Percentiles rank a stretch among this genome's conserved stretches.
Conservation (phyloP, 1,139 yeast genomes). For the Suhomyces bribrorum region DNA sequence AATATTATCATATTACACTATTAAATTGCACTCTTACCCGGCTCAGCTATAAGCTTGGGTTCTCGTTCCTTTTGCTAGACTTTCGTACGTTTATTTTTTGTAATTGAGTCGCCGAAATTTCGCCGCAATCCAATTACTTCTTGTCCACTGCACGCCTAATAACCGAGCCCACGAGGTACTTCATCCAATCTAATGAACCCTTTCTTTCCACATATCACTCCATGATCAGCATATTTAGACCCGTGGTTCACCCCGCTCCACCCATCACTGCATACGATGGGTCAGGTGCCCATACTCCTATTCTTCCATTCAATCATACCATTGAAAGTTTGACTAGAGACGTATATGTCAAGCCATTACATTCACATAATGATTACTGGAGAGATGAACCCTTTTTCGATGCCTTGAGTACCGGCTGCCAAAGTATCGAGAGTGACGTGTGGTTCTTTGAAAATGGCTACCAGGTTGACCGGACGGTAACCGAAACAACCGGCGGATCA, state of each 20-base stretch:
- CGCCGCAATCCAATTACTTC: no score
- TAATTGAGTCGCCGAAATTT: no score
- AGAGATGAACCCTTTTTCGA: slow-evolving; percentile 60
- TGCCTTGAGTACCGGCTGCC: slow-evolving; percentile 59
- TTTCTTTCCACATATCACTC: background rate
- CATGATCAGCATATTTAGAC: slow-evolving; percentile 19
- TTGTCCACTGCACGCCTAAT: background rate
- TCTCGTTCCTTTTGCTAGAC: no score
- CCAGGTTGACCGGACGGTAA: slow-evolving; percentile 25
- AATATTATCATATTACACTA: no score
- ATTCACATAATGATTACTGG: slow-evolving; percentile 82
- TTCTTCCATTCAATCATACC: slow-evolving; percentile 18
- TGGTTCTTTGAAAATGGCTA: slow-evolving; percentile 50
- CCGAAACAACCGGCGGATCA: slow-evolving; percentile 20
- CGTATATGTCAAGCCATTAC: slow-evolving; percentile 53
- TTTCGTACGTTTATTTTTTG: no score
- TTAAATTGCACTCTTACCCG: no score
- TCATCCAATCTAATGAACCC: background rate
- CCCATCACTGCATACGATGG: slow-evolving; percentile 12
- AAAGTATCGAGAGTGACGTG: slow-evolving; percentile 71
- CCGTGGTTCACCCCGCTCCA: slow-evolving; percentile 1
- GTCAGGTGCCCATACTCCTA: slow-evolving; percentile 13
- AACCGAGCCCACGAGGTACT: slow-evolving; percentile 2
- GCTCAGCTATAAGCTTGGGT: no score
- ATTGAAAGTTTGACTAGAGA: slow-evolving; percentile 49